These are phyloP conservation scores for Solanum chiquidenum DNA, from an alignment of 257 asterid species.

Conservation along the genomic window DNA sequence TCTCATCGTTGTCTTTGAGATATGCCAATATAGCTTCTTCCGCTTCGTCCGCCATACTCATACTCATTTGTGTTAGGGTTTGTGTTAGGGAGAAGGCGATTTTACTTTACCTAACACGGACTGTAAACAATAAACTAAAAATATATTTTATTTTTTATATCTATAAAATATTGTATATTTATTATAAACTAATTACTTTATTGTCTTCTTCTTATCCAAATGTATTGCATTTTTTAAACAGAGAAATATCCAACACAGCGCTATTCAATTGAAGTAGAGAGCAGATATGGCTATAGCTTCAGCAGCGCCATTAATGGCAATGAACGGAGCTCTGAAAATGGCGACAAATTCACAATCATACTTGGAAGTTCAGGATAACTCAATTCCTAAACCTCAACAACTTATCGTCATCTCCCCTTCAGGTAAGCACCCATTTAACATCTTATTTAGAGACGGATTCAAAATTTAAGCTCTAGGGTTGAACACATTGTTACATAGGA, in stretches of 20 bases:
- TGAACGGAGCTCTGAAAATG: conserved; percentile 50
- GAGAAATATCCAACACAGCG: background rate
- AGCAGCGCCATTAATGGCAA: conserved; percentile 38
- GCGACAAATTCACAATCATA: conserved; percentile 53
- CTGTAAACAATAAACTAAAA: no score
- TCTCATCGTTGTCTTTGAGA: conserved; percentile 46
- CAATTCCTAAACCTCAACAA: conserved; percentile 63
- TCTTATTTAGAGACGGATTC: background rate
- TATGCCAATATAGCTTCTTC: conserved; percentile 74
- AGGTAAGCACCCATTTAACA: conserved; percentile 20
- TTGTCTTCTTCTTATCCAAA: no score
- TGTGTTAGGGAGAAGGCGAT: background rate
- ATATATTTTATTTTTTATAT: no score
- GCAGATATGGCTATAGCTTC: conserved; percentile 8
- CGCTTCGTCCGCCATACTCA: conserved; percentile 74
- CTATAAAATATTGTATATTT: no score
- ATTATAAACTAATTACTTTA: no score
- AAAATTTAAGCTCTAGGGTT: background rate
- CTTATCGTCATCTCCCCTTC: conserved; percentile 86
- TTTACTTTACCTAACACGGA: background rate
- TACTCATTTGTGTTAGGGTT: background rate
- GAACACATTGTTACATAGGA: no score
- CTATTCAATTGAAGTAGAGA: background rate
- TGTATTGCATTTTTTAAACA: no score
- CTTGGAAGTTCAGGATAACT: conserved; percentile 71